These are phyloP conservation scores for Wallacemonas sp. DNA, from an alignment of 208 protist species.

Conservation along the genomic window DNA sequence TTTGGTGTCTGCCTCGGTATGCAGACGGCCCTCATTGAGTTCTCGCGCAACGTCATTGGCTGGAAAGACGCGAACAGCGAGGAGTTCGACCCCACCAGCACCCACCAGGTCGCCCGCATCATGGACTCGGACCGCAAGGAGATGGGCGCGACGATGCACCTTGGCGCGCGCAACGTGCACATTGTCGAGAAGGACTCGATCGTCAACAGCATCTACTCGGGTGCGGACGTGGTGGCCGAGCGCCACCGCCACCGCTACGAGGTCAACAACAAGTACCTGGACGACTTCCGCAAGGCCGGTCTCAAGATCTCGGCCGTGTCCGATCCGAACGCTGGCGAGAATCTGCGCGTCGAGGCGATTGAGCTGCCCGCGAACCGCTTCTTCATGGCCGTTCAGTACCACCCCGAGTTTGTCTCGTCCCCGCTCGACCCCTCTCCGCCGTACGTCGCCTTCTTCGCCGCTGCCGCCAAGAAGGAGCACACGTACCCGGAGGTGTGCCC, in stretches of 20 bases:
- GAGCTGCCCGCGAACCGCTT: constrained; percentile 81
- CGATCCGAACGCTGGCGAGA: constrained; percentile 83
- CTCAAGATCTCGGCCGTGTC: constrained; percentile 92
- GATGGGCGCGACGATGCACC: constrained; percentile 99
- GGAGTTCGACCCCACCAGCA: constrained; percentile 91
- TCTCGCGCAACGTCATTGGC: constrained; percentile 93
- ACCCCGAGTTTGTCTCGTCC: constrained; percentile 98
- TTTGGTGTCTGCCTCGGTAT: constrained; percentile 99
- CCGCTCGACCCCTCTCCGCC: constrained; percentile 95
- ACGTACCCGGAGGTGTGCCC: constrained; percentile 58
- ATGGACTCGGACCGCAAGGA: constrained; percentile 94
- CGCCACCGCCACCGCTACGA: constrained; percentile 98
- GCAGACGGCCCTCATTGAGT: constrained; percentile 97
- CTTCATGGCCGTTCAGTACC: constrained; percentile 97
- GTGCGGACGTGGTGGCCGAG: constrained; percentile 85
- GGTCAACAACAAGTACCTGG: constrained; percentile 95
- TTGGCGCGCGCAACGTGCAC: constrained; percentile 94
- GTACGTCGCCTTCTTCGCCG: constrained; percentile 96
- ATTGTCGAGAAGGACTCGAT: constrained; percentile 63
- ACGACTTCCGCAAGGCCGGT: constrained; percentile 87
- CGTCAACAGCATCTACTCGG: constrained; percentile 87
- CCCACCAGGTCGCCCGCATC: constrained; percentile 97
- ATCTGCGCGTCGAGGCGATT: constrained; percentile 91
- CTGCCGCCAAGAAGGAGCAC: constrained; percentile 71
- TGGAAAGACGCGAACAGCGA: constrained; percentile 93